Evolutionary conservation across 2,329 filamentous ascomycete species (phyloP).

Genomic region (Aspergillus sp.): DNA sequence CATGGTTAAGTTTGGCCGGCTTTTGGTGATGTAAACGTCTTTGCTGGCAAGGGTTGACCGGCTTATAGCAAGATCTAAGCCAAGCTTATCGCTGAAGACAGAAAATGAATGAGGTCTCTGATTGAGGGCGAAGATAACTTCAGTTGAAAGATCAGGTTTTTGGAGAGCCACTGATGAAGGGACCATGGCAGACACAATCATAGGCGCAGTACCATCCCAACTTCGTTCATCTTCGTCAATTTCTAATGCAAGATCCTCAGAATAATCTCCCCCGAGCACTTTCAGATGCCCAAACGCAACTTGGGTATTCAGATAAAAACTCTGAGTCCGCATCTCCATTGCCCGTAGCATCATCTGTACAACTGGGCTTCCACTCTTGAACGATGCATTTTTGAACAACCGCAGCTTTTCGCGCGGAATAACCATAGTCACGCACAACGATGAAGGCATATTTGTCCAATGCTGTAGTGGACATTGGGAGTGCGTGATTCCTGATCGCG

Average conservation of each 20-base stretch:
- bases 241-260: conserved; percentile 6
- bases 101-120: not conserved
- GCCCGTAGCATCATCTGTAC: not conserved
- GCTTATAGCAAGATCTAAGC: conserved; percentile 13
- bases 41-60: conserved; percentile 10
- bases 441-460: not conserved
- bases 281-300: not conserved
- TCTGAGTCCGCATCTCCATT: not conserved
- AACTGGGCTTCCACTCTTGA: not conserved
- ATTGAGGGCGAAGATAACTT: not conserved
- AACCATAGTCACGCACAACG: not conserved
- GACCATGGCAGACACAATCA: conserved; percentile 18
- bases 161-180: not conserved
- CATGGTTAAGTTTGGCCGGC: conserved; percentile 18
- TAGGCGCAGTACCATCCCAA: conserved; percentile 16
- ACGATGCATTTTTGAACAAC: not conserved
- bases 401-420: not conserved
- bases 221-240: conserved; percentile 13
- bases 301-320: not conserved
- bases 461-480: not conserved
- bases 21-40: conserved; percentile 21
- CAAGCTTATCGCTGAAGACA: conserved; percentile 4
- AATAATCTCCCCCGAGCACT: not conserved
- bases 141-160: not conserved
- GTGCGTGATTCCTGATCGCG: not conserved